Conservation (phyloP, 2,329 filamentous ascomycete genomes). For the Penicillium thymicola region DNA sequence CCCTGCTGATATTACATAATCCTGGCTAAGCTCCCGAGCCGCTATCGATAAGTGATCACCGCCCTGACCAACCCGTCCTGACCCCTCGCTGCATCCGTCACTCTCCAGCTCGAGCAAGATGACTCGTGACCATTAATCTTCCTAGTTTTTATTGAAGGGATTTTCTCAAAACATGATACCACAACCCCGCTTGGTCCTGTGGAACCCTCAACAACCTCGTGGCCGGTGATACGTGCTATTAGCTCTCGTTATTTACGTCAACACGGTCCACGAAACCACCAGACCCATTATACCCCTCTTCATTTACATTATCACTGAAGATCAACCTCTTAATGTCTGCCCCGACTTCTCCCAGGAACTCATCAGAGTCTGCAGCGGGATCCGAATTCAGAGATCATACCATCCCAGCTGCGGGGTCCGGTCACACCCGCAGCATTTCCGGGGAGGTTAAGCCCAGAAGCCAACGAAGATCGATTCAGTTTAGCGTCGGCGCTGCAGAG, state of each 20-base stretch:
- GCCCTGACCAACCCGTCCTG: slow-evolving; percentile 14
- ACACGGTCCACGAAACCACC: neutral
- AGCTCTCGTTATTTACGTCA: neutral
- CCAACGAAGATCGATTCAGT: slow-evolving; percentile 40
- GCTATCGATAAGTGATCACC: slow-evolving; percentile 22
- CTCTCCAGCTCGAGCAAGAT: slow-evolving; percentile 1
- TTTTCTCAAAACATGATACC: slow-evolving; percentile 5
- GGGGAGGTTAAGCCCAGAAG: slow-evolving; percentile 23
- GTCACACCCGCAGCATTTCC: slow-evolving; percentile 23
- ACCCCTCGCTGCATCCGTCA: slow-evolving; percentile 25
- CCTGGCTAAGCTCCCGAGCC: neutral
- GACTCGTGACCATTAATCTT: slow-evolving; percentile 2
- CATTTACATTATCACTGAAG: slow-evolving; percentile 2
- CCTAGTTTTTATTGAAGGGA: slow-evolving; percentile 2
- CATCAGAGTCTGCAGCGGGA: slow-evolving; percentile 20
- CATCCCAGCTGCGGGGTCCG: slow-evolving; percentile 10
- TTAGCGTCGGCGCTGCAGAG: slow-evolving; percentile 32
- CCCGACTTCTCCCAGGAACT: slow-evolving; percentile 17
- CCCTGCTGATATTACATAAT: neutral
- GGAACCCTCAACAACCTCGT: slow-evolving; percentile 5
- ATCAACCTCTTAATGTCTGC: slow-evolving; percentile 16
- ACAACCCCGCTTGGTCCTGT: slow-evolving; percentile 6
- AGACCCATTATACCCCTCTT: slow-evolving; percentile 13
- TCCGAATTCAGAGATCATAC: slow-evolving; percentile 12
- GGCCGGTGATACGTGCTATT: slow-evolving; percentile 1